phyloP scores from a whole-genome alignment of 345 rosid species.

The Psidium friedrichsthalianum region DNA sequence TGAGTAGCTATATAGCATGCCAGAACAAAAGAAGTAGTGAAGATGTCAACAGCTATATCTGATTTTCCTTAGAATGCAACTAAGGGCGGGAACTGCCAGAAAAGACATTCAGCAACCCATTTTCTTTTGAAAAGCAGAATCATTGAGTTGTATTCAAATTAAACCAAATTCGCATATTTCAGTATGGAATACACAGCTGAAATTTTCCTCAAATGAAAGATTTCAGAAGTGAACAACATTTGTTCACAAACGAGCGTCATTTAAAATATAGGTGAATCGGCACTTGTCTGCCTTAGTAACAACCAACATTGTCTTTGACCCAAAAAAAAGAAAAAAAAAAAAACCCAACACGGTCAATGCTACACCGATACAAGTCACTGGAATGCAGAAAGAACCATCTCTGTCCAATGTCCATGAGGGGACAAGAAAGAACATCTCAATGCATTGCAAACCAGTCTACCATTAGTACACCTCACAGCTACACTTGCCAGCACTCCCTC shows the following conservation, averaged over 20 bases:
- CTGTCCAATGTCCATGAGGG: neutral
- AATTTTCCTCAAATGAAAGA: neutral
- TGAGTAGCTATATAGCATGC: neutral
- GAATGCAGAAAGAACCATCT: neutral
- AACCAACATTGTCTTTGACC: too few relatives aligned
- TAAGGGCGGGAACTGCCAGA: neutral
- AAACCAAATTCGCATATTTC: neutral
- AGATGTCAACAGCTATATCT: neutral
- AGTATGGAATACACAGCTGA: neutral
- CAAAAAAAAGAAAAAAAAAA: too few relatives aligned
- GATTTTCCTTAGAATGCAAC: neutral
- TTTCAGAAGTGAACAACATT: too few relatives aligned
- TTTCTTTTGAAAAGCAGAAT: neutral
- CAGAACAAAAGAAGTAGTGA: neutral
- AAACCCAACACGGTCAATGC: too few relatives aligned
- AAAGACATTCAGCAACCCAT: neutral
- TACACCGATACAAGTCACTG: neutral
- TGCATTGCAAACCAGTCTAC: neutral
- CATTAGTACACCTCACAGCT: neutral
- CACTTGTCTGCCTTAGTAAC: neutral
- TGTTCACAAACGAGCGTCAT: too few relatives aligned
- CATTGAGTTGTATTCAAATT: neutral
- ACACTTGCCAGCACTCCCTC: neutral
- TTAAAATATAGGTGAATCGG: neutral
- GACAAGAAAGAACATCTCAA: neutral